Conservation (phyloP, 257 asterid species). For the Penstemon barbatus region DNA sequence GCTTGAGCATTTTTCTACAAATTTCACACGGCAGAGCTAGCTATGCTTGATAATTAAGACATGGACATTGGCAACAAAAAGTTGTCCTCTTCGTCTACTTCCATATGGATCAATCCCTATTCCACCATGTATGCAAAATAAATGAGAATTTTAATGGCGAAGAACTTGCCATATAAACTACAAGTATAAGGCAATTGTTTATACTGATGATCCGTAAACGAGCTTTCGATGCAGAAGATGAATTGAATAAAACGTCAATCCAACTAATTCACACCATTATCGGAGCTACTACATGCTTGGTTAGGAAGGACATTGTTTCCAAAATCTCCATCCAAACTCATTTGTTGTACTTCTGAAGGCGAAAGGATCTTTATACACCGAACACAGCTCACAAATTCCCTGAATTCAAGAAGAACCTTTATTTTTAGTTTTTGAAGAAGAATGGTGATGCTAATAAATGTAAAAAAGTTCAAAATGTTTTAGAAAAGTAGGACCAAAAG, state of each 20-base stretch:
- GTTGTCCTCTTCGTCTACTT: slow-evolving; percentile 19
- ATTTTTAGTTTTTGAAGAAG: background rate
- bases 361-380: slow-evolving; percentile 93
- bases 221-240: slow-evolving; percentile 18
- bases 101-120: background rate
- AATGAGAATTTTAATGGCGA: background rate
- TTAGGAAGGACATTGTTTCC: slow-evolving; percentile 62
- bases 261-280: slow-evolving; percentile 56
- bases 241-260: slow-evolving; percentile 22
- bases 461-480: too few species aligned
- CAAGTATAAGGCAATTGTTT: background rate
- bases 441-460: background rate
- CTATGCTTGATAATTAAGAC: background rate
- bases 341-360: slow-evolving; percentile 90
- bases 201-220: background rate
- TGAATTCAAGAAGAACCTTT: slow-evolving; percentile 25
- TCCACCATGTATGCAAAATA: slow-evolving; percentile 1
- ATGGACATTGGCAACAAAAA: too few species aligned
- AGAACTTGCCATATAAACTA: background rate
- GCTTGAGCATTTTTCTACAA: slow-evolving; percentile 20
- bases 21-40: slow-evolving; percentile 19
- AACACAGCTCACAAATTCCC: slow-evolving; percentile 92
- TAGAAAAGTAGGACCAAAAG: too few species aligned
- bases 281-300: slow-evolving; percentile 93
- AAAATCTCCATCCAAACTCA: slow-evolving; percentile 92